Evolutionary conservation across 176 grass and related monocot species (phyloP), one percentile per base, ranked within the genome.

Genomic region (Bolboschoenus planiculmis): DNA sequence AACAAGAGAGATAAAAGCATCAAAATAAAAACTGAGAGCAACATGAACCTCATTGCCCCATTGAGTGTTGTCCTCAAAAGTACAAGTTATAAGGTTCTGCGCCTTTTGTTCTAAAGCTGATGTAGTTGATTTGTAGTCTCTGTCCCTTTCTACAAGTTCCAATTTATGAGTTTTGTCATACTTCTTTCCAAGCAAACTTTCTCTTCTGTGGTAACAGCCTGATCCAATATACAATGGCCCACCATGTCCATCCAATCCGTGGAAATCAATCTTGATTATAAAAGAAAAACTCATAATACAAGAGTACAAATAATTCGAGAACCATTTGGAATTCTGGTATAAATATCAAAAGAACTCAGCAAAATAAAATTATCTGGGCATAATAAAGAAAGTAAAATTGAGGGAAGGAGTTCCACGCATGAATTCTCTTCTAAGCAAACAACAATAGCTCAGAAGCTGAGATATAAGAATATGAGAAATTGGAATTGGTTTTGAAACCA

Each of bases 151-250:
- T 34, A 59, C 34, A 87, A 86, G 82, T 47, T 98, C 84, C 67
- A 85, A 83, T 60, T 84, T 91, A 71, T 85, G 86, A 78, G 80
- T 88, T 84, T 91, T 36, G 48, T 78, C 83, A 24, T 87, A 91
- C 10, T 61, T 86, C 74, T 83, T 85, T 15, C 95, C 95, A 4
- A 89, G 88, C 24, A 98, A 86, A 60, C 74, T 62, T 53, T 91
- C 90, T 75, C 92, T 91, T 86, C 87, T 90, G 61, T 98, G 92
- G 89, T 93, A 98, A 82, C 92, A 90, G 59, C 90, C 95, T 9
- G 90, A 84, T 80, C 90, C 95, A 36, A 91, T 60, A 59, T 91
- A 98, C 10, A 85, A 1, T 57, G 85, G 65, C 3, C 95, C 95
- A 31, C 90, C 95, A 43, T 74, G 39, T 85, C 82, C 58, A 54